phyloP scores from a whole-genome alignment of 345 rosid species.

The Euphorbia pulcherrima region DNA sequence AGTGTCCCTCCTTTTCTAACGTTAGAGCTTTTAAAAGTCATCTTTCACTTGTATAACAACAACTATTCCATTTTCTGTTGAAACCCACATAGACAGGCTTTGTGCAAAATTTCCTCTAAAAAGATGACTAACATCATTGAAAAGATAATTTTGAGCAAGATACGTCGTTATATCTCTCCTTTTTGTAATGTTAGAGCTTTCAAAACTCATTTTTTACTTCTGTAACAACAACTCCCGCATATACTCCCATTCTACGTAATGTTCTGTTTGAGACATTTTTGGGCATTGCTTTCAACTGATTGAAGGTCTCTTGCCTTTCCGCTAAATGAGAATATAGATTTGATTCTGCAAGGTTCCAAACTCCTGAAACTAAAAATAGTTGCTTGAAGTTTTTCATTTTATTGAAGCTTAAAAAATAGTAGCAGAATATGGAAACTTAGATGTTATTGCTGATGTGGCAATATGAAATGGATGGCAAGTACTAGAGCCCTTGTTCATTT shows the following conservation, averaged over 20 bases:
- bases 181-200: neutral
- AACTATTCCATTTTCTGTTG: too few relatives aligned
- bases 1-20: too few relatives aligned
- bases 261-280: neutral
- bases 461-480: neutral
- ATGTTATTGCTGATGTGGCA: neutral
- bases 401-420: too few relatives aligned
- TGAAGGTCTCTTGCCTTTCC: too few relatives aligned
- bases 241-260: neutral
- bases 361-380: too few relatives aligned
- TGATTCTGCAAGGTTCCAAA: too few relatives aligned
- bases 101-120: neutral
- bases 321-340: too few relatives aligned
- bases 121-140: neutral
- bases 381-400: too few relatives aligned
- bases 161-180: neutral
- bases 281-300: neutral
- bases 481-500: neutral
- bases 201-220: neutral
- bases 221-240: neutral
- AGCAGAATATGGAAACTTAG: neutral
- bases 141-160: neutral
- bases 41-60: too few relatives aligned
- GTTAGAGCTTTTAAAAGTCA: too few relatives aligned
- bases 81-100: too few relatives aligned